Conservation (phyloP, 2,329 filamentous ascomycete species). For the Epichloe amarillans region DNA sequence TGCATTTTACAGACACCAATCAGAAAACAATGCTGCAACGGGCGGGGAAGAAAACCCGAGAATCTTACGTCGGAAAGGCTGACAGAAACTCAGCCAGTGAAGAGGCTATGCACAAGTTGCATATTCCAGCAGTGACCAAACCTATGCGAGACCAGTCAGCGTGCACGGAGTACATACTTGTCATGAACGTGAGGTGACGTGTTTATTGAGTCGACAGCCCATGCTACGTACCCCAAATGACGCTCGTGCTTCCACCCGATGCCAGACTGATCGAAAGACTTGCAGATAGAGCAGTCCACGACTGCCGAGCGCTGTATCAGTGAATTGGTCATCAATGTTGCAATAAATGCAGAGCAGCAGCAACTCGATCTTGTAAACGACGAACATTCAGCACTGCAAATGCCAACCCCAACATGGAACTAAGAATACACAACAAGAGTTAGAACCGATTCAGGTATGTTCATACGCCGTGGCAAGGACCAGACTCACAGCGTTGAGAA, state of each 20-base stretch:
- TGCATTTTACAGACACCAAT: neutral
- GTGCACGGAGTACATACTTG: no score
- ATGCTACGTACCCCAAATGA: slow-evolving; percentile 48
- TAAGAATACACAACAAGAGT: neutral
- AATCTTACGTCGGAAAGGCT: slow-evolving; percentile 34
- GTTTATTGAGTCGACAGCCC: neutral
- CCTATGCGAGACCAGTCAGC: slow-evolving; percentile 6
- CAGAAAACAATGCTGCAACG: no score
- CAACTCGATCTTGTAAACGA: neutral
- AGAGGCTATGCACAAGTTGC: slow-evolving; percentile 36
- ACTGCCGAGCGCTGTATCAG: slow-evolving; percentile 7
- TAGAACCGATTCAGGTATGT: neutral
- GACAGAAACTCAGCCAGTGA: slow-evolving; percentile 59
- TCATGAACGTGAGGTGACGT: no score
- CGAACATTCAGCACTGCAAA: slow-evolving; percentile 31
- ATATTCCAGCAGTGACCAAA: slow-evolving; percentile 20
- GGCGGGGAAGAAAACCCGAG: neutral
- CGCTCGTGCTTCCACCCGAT: slow-evolving; percentile 52
- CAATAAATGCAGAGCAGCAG: no score
- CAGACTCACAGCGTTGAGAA: slow-evolving; percentile 12
- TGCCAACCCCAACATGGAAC: slow-evolving; percentile 28
- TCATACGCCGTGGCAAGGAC: no score
- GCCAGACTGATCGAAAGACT: slow-evolving; percentile 40
- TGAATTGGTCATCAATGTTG: no score
- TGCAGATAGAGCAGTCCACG: slow-evolving; percentile 33